Evolutionary conservation across 257 asterid species (phyloP).

Genomic region (Henckelia pumila): DNA sequence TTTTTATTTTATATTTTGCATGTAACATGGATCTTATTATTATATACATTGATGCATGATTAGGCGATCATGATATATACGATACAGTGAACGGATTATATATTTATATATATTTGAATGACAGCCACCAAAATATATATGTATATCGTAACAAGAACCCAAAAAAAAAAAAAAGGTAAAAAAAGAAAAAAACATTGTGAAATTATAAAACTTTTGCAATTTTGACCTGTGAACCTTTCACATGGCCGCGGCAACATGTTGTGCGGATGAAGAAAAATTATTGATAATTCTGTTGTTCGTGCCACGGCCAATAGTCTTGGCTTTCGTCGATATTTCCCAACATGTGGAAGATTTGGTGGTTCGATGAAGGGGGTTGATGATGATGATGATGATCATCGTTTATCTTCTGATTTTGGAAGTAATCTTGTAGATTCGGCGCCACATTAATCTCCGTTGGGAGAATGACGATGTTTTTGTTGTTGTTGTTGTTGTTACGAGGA

Average conservation of each 20-base stretch:
- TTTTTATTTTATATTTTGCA: conserved; percentile 42
- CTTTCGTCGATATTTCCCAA: conserved; percentile 58
- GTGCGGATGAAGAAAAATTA: conserved; percentile 14
- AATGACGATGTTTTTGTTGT: conserved; percentile 28
- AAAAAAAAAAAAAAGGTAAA: background rate
- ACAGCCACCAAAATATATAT: background rate
- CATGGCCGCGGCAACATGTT: background rate
- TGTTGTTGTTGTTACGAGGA: conserved; percentile 19
- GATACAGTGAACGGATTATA: background rate
- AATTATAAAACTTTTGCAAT: conserved; percentile 17
- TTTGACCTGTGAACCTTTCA: conserved; percentile 20
- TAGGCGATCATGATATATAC: background rate
- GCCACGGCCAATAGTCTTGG: conserved; percentile 79
- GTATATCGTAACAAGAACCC: background rate
- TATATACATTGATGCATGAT: background rate
- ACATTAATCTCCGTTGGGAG: conserved; percentile 28
- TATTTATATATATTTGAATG: no score
- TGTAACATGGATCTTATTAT: conserved; percentile 47
- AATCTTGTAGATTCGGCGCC: conserved; percentile 31
- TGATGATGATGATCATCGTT: conserved; percentile 19
- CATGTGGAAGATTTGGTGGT: conserved; percentile 54
- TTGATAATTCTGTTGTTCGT: conserved; percentile 53
- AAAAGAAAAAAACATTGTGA: background rate
- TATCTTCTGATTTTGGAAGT: conserved; percentile 35
- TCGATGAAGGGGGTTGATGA: conserved; percentile 34